These are phyloP conservation scores for Trametes versicolor DNA, from an alignment of 1,284 basidiomycete species.

Conservation along the genomic window DNA sequence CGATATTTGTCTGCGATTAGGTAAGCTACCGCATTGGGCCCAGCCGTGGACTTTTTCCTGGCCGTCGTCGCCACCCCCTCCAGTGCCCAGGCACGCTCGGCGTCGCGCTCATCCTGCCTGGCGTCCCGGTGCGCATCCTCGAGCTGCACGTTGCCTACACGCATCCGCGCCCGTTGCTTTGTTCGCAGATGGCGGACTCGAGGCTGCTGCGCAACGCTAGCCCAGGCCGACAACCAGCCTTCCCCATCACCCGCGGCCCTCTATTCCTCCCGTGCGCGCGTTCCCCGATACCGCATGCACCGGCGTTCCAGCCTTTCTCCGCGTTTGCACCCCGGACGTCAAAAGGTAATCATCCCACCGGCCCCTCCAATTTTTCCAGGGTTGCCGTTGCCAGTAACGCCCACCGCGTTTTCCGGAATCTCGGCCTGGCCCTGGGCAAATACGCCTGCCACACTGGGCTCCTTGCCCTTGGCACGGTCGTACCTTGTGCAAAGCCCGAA, in stretches of 20 bases:
- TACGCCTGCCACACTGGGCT: conserved; percentile 14
- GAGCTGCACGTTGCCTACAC: neutral
- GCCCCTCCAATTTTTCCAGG: conserved; percentile 32
- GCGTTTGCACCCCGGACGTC: conserved; percentile 29
- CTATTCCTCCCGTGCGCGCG: conserved; percentile 9
- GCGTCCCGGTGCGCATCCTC: neutral
- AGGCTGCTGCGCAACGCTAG: neutral
- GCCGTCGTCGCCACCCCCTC: neutral
- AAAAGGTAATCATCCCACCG: conserved; percentile 25
- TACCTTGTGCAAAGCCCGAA: conserved; percentile 19
- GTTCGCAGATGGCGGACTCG: neutral
- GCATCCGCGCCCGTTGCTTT: neutral
- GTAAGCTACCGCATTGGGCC: conserved; percentile 15
- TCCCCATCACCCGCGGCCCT: neutral
- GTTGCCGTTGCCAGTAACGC: conserved; percentile 25
- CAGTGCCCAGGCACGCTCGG: neutral
- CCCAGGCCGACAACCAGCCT: neutral
- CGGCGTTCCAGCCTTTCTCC: conserved; percentile 17
- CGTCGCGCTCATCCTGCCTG: neutral
- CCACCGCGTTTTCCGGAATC: conserved; percentile 19
- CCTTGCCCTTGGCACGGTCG: conserved; percentile 19
- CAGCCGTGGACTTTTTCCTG: conserved; percentile 17
- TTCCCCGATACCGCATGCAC: conserved; percentile 15
- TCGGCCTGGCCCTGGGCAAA: conserved; percentile 14
- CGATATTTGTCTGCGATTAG: conserved; percentile 20